phyloP scores from a whole-genome alignment of 1,139 yeast genomes.

The Yamadazyma buinensis region DNA sequence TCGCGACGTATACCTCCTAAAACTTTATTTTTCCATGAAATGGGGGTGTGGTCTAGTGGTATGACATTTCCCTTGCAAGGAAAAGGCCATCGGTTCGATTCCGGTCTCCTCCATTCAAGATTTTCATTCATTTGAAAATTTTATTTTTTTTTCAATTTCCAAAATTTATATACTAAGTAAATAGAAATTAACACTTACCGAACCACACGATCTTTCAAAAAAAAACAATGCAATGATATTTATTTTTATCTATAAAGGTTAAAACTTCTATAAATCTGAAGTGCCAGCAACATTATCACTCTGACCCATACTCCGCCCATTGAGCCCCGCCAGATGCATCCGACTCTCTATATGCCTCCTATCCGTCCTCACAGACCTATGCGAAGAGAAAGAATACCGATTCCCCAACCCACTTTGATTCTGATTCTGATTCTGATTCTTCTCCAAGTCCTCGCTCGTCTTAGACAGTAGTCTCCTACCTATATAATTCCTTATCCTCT shows the following conservation, averaged over 20 bases:
- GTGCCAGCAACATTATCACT: conserved; percentile 20
- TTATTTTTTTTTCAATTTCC: too few species aligned
- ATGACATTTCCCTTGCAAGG: conserved; percentile 70
- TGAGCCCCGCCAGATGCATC: conserved; percentile 17
- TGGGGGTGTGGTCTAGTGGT: conserved; percentile 74
- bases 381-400: conserved; percentile 12
- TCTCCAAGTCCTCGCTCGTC: background rate
- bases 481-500: conserved; percentile 9
- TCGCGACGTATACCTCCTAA: too few species aligned
- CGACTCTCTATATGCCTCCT: conserved; percentile 12
- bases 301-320: conserved; percentile 13
- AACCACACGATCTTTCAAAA: too few species aligned
- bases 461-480: conserved; percentile 8
- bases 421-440: conserved; percentile 13
- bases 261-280: background rate
- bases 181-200: too few species aligned
- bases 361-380: conserved; percentile 9
- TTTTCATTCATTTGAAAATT: too few species aligned
- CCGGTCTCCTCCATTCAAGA: conserved; percentile 67
- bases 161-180: too few species aligned
- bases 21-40: background rate
- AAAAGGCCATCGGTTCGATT: conserved; percentile 65
- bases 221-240: too few species aligned
- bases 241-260: too few species aligned
- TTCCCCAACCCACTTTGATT: conserved; percentile 16